Conservation (phyloP, 495 filamentous ascomycete genomes). For the Thermochaetoides thermophila region DNA sequence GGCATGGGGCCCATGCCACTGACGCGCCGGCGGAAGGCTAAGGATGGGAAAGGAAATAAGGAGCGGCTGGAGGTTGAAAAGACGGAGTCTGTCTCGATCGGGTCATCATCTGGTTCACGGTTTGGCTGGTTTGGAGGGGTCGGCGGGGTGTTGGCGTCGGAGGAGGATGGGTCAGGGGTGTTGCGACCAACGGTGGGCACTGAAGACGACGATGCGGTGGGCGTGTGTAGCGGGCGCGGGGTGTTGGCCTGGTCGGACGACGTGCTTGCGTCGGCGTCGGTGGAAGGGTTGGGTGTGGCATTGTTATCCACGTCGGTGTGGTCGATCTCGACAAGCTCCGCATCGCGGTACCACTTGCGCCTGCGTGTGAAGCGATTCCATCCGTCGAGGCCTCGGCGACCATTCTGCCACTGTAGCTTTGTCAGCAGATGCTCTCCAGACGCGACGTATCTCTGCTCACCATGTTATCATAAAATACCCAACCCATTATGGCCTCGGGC, state of each 20-base stretch:
- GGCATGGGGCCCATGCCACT: constrained; percentile 1
- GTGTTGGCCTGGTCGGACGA: too few species aligned
- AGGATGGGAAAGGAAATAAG: too few species aligned
- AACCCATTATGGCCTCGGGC: constrained; percentile 54
- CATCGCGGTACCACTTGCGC: constrained; percentile 91
- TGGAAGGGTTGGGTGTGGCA: constrained; percentile 10
- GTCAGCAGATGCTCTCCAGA: too few species aligned
- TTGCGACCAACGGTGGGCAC: neutral
- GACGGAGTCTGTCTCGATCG: too few species aligned
- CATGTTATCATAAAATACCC: constrained; percentile 98
- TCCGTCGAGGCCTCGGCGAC: constrained; percentile 71
- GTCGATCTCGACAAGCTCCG: constrained; percentile 74
- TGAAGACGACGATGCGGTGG: neutral
- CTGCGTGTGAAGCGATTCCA: constrained; percentile 93
- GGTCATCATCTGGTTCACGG: too few species aligned
- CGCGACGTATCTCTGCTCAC: too few species aligned
- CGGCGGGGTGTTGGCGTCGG: neutral
- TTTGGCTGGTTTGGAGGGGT: neutral
- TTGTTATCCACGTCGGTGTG: constrained; percentile 13
- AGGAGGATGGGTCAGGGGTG: neutral
- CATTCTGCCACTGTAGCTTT: constrained; percentile 77
- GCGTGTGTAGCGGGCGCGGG: neutral
- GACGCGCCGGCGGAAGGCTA: constrained; percentile 2
- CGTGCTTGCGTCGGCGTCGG: constrained; percentile 1
- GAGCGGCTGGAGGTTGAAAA: too few species aligned